Conservation (phyloP, 1,284 basidiomycete species). For the Xerocomus nothofagi region DNA sequence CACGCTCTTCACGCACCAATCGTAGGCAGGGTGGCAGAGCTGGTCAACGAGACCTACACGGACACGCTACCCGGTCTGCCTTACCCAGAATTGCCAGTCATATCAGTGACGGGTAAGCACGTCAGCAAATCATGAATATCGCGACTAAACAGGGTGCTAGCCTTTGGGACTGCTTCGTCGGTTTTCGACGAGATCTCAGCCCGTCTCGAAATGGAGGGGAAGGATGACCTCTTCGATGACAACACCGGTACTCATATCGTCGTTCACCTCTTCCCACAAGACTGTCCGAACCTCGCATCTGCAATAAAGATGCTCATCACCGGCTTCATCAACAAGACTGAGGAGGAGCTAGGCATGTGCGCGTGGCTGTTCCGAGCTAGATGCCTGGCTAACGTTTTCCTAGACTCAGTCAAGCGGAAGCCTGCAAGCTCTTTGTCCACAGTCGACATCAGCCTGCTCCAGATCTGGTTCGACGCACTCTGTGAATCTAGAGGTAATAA, state of each 20-base stretch:
- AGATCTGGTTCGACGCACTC: constrained; percentile 55
- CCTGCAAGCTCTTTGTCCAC: constrained; percentile 51
- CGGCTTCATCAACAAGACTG: constrained; percentile 47
- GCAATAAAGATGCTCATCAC: constrained; percentile 58
- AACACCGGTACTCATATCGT: constrained; percentile 32
- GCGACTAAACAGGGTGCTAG: constrained; percentile 20
- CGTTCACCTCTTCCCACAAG: constrained; percentile 56
- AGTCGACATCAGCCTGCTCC: constrained; percentile 59
- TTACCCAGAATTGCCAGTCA: constrained; percentile 52
- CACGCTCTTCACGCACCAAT: constrained; percentile 45
- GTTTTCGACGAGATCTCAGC: constrained; percentile 48
- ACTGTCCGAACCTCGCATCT: constrained; percentile 52
- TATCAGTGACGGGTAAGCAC: constrained; percentile 53
- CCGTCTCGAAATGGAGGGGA: constrained; percentile 34
- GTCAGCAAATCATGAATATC: not conserved
- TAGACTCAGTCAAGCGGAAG: constrained; percentile 41
- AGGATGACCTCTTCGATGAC: constrained; percentile 32
- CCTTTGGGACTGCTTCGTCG: constrained; percentile 35
- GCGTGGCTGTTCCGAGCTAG: not conserved
- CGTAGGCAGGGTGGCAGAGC: constrained; percentile 40
- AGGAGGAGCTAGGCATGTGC: constrained; percentile 34
- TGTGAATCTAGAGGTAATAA: constrained; percentile 38
- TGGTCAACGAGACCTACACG: constrained; percentile 42
- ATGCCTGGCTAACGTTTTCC: constrained; percentile 12
- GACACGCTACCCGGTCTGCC: constrained; percentile 47